These are phyloP conservation scores for Austroboletus festivus DNA, from an alignment of 768 basidiomycete species.

Conservation along the genomic window DNA sequence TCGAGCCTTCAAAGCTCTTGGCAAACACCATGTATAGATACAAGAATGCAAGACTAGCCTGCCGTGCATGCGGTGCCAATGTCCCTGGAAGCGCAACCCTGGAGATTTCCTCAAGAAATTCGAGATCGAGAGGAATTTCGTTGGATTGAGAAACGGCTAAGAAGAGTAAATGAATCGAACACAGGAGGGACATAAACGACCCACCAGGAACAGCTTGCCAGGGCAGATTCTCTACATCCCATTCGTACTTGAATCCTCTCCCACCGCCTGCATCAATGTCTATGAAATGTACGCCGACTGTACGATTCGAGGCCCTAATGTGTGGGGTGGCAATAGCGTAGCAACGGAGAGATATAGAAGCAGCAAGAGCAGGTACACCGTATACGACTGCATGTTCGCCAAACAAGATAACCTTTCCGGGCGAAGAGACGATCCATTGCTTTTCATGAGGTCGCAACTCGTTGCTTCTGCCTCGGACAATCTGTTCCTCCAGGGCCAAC, in stretches of 20 bases:
- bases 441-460: slow-evolving; percentile 30
- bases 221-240: slow-evolving; percentile 74
- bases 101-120: slow-evolving; percentile 70
- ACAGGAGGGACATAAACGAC: not conserved
- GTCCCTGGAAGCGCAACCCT: slow-evolving; percentile 34
- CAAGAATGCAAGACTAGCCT: slow-evolving; percentile 72
- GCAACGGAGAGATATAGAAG: slow-evolving; percentile 92
- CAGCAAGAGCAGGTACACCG: slow-evolving; percentile 95
- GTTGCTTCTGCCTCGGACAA: slow-evolving; percentile 3
- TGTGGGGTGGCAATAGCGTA: slow-evolving; percentile 82
- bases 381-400: slow-evolving; percentile 99
- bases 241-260: slow-evolving; percentile 66
- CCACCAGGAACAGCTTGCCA: slow-evolving; percentile 65
- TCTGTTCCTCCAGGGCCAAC: slow-evolving; percentile 42
- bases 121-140: slow-evolving; percentile 57
- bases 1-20: slow-evolving; percentile 39
- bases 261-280: slow-evolving; percentile 53
- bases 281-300: slow-evolving; percentile 58
- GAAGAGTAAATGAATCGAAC: not conserved
- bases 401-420: slow-evolving; percentile 96
- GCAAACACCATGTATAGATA: slow-evolving; percentile 86
- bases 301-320: slow-evolving; percentile 50
- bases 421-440: slow-evolving; percentile 90
- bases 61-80: slow-evolving; percentile 36
- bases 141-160: slow-evolving; percentile 15